Percentiles rank a stretch among this genome's conserved stretches.
These are phyloP conservation scores for Elaeis oleifera DNA, from an alignment of 202 grass and related monocot genomes.

Conservation along the genomic window DNA sequence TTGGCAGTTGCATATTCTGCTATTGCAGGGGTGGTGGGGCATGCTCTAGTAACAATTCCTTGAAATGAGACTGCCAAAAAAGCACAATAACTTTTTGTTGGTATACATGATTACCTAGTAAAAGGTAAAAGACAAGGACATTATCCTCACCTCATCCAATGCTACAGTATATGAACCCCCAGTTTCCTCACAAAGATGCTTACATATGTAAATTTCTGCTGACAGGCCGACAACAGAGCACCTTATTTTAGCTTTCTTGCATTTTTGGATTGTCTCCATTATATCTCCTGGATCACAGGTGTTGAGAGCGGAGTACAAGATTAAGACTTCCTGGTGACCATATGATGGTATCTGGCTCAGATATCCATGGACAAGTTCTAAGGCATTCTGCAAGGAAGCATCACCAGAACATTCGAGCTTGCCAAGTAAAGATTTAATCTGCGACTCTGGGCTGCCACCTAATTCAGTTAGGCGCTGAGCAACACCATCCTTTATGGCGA, in stretches of 20 bases:
- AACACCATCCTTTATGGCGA: conserved; percentile 76
- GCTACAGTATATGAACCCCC: conserved; percentile 84
- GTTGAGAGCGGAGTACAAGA: conserved; percentile 83
- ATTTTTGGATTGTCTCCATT: conserved; percentile 78
- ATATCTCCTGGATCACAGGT: conserved; percentile 88
- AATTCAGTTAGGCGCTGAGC: conserved; percentile 70
- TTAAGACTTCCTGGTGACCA: conserved; percentile 78
- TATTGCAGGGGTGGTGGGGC: conserved; percentile 88
- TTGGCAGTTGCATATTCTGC: conserved; percentile 92
- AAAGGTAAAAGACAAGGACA: conserved; percentile 21
- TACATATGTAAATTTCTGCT: conserved; percentile 95
- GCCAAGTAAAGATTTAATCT: conserved; percentile 82
- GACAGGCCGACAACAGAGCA: conserved; percentile 82
- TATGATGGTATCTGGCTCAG: conserved; percentile 81
- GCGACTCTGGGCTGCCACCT: conserved; percentile 87
- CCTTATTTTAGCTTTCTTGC: conserved; percentile 86
- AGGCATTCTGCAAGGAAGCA: conserved; percentile 81
- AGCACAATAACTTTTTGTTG: conserved; percentile 24
- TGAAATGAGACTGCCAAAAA: conserved; percentile 78
- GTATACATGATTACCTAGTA: conserved; percentile 7
- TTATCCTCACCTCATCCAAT: conserved; percentile 61
- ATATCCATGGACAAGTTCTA: conserved; percentile 85
- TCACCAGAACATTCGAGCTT: conserved; percentile 95
- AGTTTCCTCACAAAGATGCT: conserved; percentile 84
- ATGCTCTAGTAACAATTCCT: conserved; percentile 88